Conservation (phyloP, 1,284 basidiomycete species). For the Puccinia brachypodii region DNA sequence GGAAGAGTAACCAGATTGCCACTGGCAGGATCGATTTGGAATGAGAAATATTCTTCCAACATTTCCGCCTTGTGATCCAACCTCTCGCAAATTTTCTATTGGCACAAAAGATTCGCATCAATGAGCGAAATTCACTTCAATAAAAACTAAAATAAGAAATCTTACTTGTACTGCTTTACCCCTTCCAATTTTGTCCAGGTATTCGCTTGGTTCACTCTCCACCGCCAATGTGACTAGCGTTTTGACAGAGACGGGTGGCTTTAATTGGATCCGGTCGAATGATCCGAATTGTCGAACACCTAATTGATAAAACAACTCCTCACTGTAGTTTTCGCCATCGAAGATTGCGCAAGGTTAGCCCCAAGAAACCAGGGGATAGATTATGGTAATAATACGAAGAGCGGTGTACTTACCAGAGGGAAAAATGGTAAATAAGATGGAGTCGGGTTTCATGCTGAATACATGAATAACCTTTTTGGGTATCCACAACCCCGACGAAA, state of each 20-base stretch:
- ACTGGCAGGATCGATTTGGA: slow-evolving; percentile 65
- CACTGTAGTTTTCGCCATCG: slow-evolving; percentile 61
- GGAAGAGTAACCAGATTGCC: slow-evolving; percentile 75
- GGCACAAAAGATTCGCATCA: background rate
- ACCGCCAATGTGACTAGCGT: slow-evolving; percentile 76
- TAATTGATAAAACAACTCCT: slow-evolving; percentile 94
- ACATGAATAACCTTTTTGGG: slow-evolving; percentile 71
- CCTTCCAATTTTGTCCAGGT: slow-evolving; percentile 55
- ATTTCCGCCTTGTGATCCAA: slow-evolving; percentile 69
- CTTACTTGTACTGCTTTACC: slow-evolving; percentile 71
- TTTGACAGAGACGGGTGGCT: slow-evolving; percentile 74
- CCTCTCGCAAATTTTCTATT: slow-evolving; percentile 54
- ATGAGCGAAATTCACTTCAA: background rate
- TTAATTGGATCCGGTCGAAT: slow-evolving; percentile 71
- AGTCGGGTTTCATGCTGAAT: slow-evolving; percentile 85
- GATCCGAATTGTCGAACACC: slow-evolving; percentile 88
- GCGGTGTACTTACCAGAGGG: slow-evolving; percentile 67
- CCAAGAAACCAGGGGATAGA: background rate
- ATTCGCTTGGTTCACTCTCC: slow-evolving; percentile 64
- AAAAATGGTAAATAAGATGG: slow-evolving; percentile 81
- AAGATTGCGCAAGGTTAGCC: background rate
- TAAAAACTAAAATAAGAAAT: background rate
- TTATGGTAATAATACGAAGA: no score
- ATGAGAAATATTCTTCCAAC: slow-evolving; percentile 87
- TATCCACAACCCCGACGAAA: slow-evolving; percentile 89